Evolutionary conservation across 169 alveolate species (phyloP).

Genomic region (Plasmodium yoelii): DNA sequence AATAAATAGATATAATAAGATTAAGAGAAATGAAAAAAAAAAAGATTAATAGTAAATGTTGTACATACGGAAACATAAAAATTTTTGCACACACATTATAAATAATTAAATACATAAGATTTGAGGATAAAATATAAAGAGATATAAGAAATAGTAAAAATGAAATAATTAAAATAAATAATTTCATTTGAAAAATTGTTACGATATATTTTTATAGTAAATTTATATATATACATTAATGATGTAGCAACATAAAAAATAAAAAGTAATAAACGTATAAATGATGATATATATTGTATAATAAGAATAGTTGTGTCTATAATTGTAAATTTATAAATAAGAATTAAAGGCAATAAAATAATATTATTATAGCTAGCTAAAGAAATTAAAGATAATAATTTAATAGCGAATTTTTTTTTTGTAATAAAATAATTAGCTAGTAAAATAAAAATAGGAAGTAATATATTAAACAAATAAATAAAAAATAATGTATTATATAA

Average conservation of each 20-base stretch:
- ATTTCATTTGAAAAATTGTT: conserved; percentile 42
- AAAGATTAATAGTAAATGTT: neutral
- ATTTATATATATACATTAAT: conserved; percentile 55
- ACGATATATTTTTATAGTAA: conserved; percentile 19
- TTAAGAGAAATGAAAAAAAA: too few species aligned
- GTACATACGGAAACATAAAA: neutral
- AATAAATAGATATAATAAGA: too few species aligned
- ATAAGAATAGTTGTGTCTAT: conserved; percentile 18
- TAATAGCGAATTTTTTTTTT: conserved; percentile 24
- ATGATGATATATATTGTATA: neutral
- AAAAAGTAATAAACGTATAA: conserved; percentile 29
- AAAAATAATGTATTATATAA: conserved; percentile 22
- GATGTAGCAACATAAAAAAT: conserved; percentile 42
- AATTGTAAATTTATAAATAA: conserved; percentile 38
- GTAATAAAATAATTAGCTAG: conserved; percentile 17
- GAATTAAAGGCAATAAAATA: conserved; percentile 38
- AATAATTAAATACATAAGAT: conserved; percentile 35
- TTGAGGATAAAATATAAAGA: conserved; percentile 27
- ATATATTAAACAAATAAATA: conserved; percentile 14
- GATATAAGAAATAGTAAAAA: conserved; percentile 34
- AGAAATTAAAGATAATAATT: conserved; percentile 50
- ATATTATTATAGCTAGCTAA: conserved; percentile 62
- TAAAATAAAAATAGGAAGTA: conserved; percentile 21
- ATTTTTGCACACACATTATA: neutral
- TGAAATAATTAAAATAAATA: conserved; percentile 20